Evolutionary conservation across 257 asterid species (phyloP), one percentile per base, ranked within the genome.

Genomic region (Misopates orontium): DNA sequence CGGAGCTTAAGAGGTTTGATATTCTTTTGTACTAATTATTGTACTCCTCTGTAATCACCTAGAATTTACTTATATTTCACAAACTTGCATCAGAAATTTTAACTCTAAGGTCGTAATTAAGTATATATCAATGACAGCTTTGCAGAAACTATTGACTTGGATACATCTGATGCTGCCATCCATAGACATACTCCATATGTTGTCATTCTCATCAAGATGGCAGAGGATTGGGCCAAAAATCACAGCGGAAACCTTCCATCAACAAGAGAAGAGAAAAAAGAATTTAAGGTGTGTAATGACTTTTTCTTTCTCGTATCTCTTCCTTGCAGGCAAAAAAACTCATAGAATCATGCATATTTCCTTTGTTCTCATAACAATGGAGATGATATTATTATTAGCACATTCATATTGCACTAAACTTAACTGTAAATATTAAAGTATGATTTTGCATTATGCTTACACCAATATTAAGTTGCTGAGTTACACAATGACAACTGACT

Each of bases 141-240:
- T 69, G 87, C 96, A 59, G 95, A 90, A 68, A 76, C 91, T 18
- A 82, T 86, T 62, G 99, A 90, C 79, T 73, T 88, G 89, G 82
- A 79, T 70, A 78, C 91, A 66, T 28, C 86, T 41, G 99, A 94
- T 74, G 83, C 89, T 61, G 81, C 90, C 17, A 50, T 49, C 58
- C 99, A 94, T 79, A 94, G 90, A 47, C 99, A 94, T 82, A 86
- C 84, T 18, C 99, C 99, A 47, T 90, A 86, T 72, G 85, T 94
- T 41, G 71, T 90, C 75, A 88, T 94, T 77, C 96, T 94, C 54
- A 85, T 94, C 73, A 88, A 88, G 87, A 67, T 75, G 77, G 85
- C 89, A 8, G 95, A 83, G 57, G 92, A 88, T 75, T 94, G 97
- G 99, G 62, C 74, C 10, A 83, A 79, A 83, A 81, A 67, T 64